Conservation (phyloP, 352 stramenopile genomes). For the Globisporangium apiculatum region DNA sequence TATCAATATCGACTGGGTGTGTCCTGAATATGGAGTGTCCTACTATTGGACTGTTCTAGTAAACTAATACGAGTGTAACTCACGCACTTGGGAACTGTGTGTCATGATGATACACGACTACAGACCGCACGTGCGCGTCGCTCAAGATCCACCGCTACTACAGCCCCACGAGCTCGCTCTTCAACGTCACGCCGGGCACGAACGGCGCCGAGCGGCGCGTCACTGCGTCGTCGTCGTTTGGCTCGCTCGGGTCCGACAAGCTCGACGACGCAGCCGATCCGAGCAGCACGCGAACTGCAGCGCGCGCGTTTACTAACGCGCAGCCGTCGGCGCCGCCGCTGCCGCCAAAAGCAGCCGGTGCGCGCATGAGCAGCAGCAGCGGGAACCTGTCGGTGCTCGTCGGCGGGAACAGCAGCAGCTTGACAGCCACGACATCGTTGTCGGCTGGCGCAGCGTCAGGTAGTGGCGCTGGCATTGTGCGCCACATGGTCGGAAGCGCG, state of each 20-base stretch:
- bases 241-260: slow-evolving; percentile 11
- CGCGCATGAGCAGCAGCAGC: slow-evolving; percentile 7
- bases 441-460: background rate
- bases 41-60: too few species aligned
- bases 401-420: background rate
- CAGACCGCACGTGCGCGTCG: slow-evolving; percentile 77
- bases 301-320: slow-evolving; percentile 2
- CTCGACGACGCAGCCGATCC: slow-evolving; percentile 5
- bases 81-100: too few species aligned
- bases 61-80: too few species aligned
- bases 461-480: slow-evolving; percentile 7
- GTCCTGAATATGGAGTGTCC: too few species aligned
- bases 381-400: slow-evolving; percentile 7
- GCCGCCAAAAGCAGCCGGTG: slow-evolving; percentile 4
- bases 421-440: background rate
- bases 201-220: background rate
- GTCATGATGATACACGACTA: too few species aligned
- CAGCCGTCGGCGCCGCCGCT: slow-evolving; percentile 10
- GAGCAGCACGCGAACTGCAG: background rate
- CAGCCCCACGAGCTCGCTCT: slow-evolving; percentile 50
- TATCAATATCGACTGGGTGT: too few species aligned
- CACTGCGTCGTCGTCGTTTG: slow-evolving; percentile 13
- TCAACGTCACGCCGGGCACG: slow-evolving; percentile 39
- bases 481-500: slow-evolving; percentile 8
- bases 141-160: slow-evolving; percentile 76